Evolutionary conservation across 208 protist species (phyloP).

Genomic region (Jaenimonas drosophilae): DNA sequence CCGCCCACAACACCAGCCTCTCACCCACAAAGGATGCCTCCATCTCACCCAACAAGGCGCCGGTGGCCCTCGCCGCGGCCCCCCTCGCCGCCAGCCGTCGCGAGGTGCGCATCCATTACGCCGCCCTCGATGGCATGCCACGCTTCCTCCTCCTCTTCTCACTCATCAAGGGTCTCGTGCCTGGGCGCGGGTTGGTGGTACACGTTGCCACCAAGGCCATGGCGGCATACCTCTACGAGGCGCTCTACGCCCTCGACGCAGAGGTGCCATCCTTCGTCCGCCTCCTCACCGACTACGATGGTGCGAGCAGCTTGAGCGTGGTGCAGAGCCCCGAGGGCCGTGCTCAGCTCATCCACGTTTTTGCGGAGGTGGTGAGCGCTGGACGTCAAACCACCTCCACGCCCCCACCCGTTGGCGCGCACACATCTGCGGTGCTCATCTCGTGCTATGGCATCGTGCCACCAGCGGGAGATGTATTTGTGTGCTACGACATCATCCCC

Average conservation of each 20-base stretch:
- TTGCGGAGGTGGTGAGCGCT: constrained; percentile 25
- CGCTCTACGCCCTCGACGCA: constrained; percentile 31
- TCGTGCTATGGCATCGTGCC: constrained; percentile 55
- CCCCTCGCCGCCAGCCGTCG: constrained; percentile 5
- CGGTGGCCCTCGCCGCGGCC: too few species aligned
- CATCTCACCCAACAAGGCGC: too few species aligned
- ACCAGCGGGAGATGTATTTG: constrained; percentile 23
- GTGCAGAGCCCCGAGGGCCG: constrained; percentile 25
- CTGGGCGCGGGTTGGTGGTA: constrained; percentile 38
- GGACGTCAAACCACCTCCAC: neutral
- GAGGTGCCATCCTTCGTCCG: constrained; percentile 30
- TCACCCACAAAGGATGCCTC: too few species aligned
- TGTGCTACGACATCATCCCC: constrained; percentile 56
- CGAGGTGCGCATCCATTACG: constrained; percentile 44
- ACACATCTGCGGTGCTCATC: constrained; percentile 42
- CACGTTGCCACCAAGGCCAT: constrained; percentile 58
- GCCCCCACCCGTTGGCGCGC: neutral
- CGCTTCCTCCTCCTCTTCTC: constrained; percentile 58
- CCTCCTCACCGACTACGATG: constrained; percentile 60
- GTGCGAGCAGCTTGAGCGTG: constrained; percentile 20
- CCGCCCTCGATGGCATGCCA: constrained; percentile 29
- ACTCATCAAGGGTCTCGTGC: constrained; percentile 30
- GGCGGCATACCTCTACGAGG: constrained; percentile 40
- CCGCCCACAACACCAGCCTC: neutral
- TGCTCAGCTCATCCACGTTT: constrained; percentile 16